These are phyloP conservation scores for Metschnikowia corniflorae DNA, from an alignment of 805 yeast genomes.

Conservation along the genomic window DNA sequence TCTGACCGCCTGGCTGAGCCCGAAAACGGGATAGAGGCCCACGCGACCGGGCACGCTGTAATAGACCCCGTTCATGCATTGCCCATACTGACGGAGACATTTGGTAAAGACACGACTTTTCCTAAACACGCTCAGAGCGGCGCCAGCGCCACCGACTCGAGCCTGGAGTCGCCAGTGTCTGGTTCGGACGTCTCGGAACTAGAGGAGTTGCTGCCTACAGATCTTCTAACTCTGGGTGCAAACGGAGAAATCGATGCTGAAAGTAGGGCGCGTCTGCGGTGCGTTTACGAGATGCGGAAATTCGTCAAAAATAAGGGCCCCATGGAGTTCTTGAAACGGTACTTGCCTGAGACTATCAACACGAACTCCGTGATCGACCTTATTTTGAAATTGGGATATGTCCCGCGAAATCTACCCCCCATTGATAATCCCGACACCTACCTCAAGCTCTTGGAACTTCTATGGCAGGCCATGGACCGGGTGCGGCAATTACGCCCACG, in stretches of 20 bases:
- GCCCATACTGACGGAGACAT: no score
- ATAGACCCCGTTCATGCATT: no score
- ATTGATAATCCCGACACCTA: conserved; percentile 41
- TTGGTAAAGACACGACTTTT: conserved; percentile 4
- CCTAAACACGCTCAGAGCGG: not conserved
- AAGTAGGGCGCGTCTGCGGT: not conserved
- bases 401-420: conserved; percentile 28
- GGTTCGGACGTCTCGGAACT: conserved; percentile 7
- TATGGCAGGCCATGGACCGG: conserved; percentile 63
- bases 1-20: not conserved
- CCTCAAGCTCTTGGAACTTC: conserved; percentile 44
- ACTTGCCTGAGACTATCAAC: conserved; percentile 58
- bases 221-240: not conserved
- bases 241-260: conserved; percentile 1
- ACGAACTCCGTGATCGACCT: conserved; percentile 54
- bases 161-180: conserved; percentile 1
- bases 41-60: not conserved
- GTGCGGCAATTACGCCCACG: conserved; percentile 56
- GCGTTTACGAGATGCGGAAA: conserved; percentile 30
- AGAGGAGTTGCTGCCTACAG: conserved; percentile 10
- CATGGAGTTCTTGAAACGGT: conserved; percentile 54
- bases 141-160: not conserved
- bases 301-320: conserved; percentile 60
- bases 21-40: not conserved
- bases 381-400: conserved; percentile 63